These are phyloP conservation scores for Exophiala calicioides DNA, from an alignment of 2,329 filamentous ascomycete species.

Conservation along the genomic window DNA sequence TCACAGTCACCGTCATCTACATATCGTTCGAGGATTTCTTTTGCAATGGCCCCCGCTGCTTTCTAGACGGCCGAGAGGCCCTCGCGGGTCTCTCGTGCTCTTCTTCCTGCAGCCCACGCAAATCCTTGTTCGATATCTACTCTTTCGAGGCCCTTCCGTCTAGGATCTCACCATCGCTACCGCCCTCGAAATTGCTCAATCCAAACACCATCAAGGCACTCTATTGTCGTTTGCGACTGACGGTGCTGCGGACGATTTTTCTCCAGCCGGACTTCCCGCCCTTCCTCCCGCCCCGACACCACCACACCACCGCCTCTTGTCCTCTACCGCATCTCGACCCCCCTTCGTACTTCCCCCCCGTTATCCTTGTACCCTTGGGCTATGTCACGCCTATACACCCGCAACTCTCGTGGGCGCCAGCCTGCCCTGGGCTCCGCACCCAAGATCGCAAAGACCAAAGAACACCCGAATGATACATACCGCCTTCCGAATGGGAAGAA, in stretches of 20 bases:
- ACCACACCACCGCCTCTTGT: not conserved
- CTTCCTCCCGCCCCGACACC: conserved; percentile 17
- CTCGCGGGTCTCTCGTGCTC: conserved; percentile 24
- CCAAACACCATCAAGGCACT: conserved; percentile 41
- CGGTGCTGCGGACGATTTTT: conserved; percentile 28
- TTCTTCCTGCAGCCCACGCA: conserved; percentile 24
- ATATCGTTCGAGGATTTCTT: conserved; percentile 71
- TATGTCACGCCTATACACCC: conserved; percentile 28
- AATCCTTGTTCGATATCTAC: conserved; percentile 48
- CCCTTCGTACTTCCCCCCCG: not conserved
- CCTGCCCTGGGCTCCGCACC: conserved; percentile 21
- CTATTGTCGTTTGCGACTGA: conserved; percentile 26
- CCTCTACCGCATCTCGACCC: not conserved
- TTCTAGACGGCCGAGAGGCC: conserved; percentile 83
- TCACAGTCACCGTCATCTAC: conserved; percentile 38
- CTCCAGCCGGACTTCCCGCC: conserved; percentile 14
- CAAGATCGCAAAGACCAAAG: conserved; percentile 16
- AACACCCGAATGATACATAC: conserved; percentile 22
- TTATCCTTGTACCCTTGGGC: conserved; percentile 1
- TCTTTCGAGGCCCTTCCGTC: conserved; percentile 45
- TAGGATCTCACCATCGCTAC: conserved; percentile 36
- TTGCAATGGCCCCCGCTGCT: conserved; percentile 73
- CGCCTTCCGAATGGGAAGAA: conserved; percentile 17
- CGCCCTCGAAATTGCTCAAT: conserved; percentile 63
- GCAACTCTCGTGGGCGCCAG: conserved; percentile 26